These are phyloP conservation scores for Phytophthora parvispora DNA, from an alignment of 352 stramenopile genomes.

Conservation along the genomic window DNA sequence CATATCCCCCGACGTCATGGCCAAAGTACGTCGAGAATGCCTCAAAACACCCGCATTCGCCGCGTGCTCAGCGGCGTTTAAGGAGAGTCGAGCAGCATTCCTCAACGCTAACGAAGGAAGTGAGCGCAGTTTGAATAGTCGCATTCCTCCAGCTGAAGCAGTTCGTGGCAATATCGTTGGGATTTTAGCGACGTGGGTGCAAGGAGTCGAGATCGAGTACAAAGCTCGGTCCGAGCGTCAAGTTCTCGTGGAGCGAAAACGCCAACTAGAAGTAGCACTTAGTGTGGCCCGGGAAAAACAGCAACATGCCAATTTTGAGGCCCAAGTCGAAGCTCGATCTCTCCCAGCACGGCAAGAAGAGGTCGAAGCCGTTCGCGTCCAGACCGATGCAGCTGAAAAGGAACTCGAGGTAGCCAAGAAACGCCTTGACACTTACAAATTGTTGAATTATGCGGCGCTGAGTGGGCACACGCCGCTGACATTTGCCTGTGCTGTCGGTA, in stretches of 20 bases:
- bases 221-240: conserved; percentile 65
- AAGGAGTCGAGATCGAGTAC: conserved; percentile 83
- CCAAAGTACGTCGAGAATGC: conserved; percentile 83
- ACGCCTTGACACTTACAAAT: conserved; percentile 53
- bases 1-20: conserved; percentile 74
- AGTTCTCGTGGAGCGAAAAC: conserved; percentile 65
- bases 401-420: conserved; percentile 58
- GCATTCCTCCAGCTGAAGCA: conserved; percentile 42
- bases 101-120: conserved; percentile 1
- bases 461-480: conserved; percentile 80
- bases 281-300: conserved; percentile 44
- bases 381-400: conserved; percentile 39
- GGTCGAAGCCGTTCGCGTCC: conserved; percentile 43
- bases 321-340: conserved; percentile 71
- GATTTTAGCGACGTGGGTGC: conserved; percentile 74
- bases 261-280: conserved; percentile 53
- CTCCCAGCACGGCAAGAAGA: conserved; percentile 76
- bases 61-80: conserved; percentile 38
- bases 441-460: conserved; percentile 64
- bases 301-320: conserved; percentile 57
- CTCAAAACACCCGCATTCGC: conserved; percentile 59
- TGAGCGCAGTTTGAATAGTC: conserved; percentile 17
- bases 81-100: conserved; percentile 6
- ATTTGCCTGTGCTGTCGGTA: conserved; percentile 74
- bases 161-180: conserved; percentile 59